phyloP scores from a whole-genome alignment of 352 stramenopile species.

The Globisporangium ultimum region DNA sequence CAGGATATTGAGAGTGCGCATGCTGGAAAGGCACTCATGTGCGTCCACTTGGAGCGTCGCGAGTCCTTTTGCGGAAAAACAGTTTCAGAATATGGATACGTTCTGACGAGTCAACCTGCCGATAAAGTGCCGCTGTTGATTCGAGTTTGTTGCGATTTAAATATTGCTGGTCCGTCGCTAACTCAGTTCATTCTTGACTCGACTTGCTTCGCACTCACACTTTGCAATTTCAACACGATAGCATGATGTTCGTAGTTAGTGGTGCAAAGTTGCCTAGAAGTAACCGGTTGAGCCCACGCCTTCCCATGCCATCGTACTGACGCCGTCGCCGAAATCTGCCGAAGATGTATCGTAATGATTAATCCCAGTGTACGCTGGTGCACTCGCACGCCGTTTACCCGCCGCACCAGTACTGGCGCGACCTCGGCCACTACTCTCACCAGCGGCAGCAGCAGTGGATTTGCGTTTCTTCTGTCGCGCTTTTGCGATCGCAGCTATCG shows the following conservation, averaged over 20 bases:
- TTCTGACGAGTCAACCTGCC: neutral
- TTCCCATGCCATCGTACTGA: conserved; percentile 74
- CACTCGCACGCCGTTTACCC: conserved; percentile 10
- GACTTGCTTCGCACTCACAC: neutral
- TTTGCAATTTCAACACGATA: neutral
- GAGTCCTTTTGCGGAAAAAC: conserved; percentile 1
- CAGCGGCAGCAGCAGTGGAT: conserved; percentile 2
- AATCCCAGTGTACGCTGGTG: conserved; percentile 26
- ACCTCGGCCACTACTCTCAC: neutral
- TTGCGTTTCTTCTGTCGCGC: conserved; percentile 13
- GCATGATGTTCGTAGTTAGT: neutral
- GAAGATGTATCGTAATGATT: conserved; percentile 55
- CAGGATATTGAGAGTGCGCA: no score
- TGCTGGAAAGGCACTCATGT: neutral
- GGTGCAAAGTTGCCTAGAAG: conserved; percentile 22
- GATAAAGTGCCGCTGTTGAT: neutral
- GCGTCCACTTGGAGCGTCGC: conserved; percentile 13
- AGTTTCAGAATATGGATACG: conserved; percentile 2
- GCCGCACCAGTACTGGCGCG: neutral
- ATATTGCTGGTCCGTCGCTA: neutral
- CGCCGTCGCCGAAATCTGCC: conserved; percentile 46
- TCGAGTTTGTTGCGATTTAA: neutral
- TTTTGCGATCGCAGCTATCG: conserved; percentile 2
- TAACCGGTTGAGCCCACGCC: conserved; percentile 64
- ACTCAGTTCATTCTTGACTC: no score